Conservation (phyloP, 2,329 filamentous ascomycete species). For the Cladosporium cucumerinum region DNA sequence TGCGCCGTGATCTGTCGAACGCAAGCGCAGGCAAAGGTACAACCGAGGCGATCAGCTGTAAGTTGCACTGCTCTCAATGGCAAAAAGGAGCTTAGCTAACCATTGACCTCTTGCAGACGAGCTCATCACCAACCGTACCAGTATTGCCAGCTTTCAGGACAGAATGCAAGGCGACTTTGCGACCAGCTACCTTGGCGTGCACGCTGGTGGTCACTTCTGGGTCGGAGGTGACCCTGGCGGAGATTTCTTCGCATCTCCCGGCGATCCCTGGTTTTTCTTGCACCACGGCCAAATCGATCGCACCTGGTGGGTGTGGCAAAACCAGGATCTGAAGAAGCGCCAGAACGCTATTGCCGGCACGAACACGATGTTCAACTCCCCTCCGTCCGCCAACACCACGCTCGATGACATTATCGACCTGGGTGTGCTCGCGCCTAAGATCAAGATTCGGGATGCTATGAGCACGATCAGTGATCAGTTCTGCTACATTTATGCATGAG, state of each 20-base stretch:
- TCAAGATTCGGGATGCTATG: constrained; percentile 40
- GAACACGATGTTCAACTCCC: constrained; percentile 43
- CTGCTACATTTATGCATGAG: constrained; percentile 44
- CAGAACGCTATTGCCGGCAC: constrained; percentile 40
- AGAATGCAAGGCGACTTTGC: constrained; percentile 28
- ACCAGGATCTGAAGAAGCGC: constrained; percentile 37
- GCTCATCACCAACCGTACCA: constrained; percentile 22
- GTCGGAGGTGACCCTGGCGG: constrained; percentile 45
- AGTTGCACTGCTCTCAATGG: background rate
- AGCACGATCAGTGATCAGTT: constrained; percentile 46
- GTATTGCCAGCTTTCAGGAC: constrained; percentile 26
- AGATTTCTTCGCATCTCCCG: constrained; percentile 45
- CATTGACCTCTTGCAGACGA: background rate
- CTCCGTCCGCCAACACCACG: constrained; percentile 42
- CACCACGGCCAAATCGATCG: constrained; percentile 50
- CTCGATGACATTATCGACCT: constrained; percentile 42
- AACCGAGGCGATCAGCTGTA: constrained; percentile 20
- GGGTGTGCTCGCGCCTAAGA: constrained; percentile 36
- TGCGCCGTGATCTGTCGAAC: constrained; percentile 37
- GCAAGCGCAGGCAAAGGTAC: constrained; percentile 17
- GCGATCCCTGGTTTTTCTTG: constrained; percentile 48
- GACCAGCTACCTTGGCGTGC: constrained; percentile 33
- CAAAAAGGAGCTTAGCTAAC: background rate
- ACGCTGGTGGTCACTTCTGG: constrained; percentile 46
- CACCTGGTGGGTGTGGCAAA: constrained; percentile 52